phyloP scores from a whole-genome alignment of 1,284 basidiomycete genomes.

The Laetiporus sulphureus region DNA sequence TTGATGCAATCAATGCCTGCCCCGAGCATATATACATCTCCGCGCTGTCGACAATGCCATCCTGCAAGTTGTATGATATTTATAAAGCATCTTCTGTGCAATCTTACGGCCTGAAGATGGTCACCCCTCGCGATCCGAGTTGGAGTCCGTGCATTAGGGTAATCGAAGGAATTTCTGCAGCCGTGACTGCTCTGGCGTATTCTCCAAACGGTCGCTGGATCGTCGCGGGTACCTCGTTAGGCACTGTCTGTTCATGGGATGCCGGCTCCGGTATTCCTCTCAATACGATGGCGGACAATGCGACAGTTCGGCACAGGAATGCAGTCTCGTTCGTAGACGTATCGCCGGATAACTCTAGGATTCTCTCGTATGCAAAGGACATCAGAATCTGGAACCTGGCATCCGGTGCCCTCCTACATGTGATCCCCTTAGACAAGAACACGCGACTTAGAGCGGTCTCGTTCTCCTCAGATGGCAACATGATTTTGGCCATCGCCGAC shows the following conservation, averaged over 20 bases:
- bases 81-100: too few species aligned
- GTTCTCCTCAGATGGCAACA: too few species aligned
- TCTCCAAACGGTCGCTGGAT: neutral
- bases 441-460: too few species aligned
- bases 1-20: neutral
- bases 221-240: neutral
- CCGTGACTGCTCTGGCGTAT: neutral
- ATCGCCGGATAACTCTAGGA: neutral
- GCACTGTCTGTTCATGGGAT: neutral
- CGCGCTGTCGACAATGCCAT: neutral
- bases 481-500: too few species aligned
- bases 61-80: neutral
- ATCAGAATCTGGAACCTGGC: neutral
- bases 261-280: neutral
- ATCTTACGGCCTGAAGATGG: too few species aligned
- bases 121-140: neutral
- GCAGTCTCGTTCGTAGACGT: neutral
- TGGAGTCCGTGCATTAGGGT: neutral
- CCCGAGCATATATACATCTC: slow-evolving; percentile 5
- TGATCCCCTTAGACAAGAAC: too few species aligned
- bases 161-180: neutral
- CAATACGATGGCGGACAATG: neutral
- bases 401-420: neutral
- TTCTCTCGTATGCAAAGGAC: neutral
- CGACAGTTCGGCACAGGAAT: too few species aligned